Evolutionary conservation across 495 filamentous ascomycete species (phyloP), one percentile per base, ranked within the genome.

Genomic region (Annulohypoxylon stygium): DNA sequence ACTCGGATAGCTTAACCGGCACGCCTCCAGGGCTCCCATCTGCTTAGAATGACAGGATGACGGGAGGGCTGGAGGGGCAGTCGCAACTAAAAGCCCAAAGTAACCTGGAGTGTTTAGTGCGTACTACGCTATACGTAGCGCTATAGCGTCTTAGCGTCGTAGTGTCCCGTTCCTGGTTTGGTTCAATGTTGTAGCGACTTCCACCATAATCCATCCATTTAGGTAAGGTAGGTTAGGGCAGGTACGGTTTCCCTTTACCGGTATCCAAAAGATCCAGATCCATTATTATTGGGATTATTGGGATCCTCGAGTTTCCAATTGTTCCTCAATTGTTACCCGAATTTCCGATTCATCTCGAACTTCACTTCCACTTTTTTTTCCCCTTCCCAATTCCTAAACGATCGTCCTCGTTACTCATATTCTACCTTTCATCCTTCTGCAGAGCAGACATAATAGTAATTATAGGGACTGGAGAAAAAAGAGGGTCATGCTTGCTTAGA

Each of bases 401-500:
- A 39, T 62, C 37, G 18, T 62, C 59, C 64, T 55, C 16, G 4
- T 36, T 51, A 67, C 55, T 62, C 57, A 14, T 57, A 47, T 66
- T 69, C 30, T 66, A 63, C 41, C 37, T 37, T 55, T 59, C 41
- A 65, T n/a, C 53, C 61, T 54, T 69, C 71, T 74, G 71, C 71
- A 74, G 71, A 58, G 71, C 71, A 74, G 67, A 74, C 51, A 59
- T 51, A 67, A 41, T 69, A 18, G 37, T 66, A 70, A 61, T 69
- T 62, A 63, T 67, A 63, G 43, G 63, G 23, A 62, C 37, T 45
- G 62, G 61, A 43, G 25, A 50, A 55, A 53, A 39, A 39, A 55
- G 50, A 53, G 41, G 63, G 63, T 60, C 3, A 50, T 63, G 51
- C 45, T 68, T 53, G 10, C 53, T 47, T 34, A 53, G 39, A 34